A percentile compares a stretch with the other conserved stretches of the same genome.
Evolutionary conservation across 1,284 basidiomycete species (phyloP).

Genomic region (Flammula alnicola): DNA sequence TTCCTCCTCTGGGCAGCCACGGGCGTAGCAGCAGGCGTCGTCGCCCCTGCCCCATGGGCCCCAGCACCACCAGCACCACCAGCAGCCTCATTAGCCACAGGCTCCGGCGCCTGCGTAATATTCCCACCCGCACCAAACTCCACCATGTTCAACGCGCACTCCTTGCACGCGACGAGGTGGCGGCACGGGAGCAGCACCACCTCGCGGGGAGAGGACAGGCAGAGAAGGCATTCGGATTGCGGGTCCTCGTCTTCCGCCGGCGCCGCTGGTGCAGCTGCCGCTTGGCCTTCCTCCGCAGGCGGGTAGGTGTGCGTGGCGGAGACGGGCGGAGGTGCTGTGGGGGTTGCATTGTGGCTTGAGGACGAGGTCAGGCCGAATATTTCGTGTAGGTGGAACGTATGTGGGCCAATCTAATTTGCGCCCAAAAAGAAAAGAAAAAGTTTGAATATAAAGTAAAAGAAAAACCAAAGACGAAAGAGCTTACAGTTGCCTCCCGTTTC

Average conservation of each 20-base stretch:
- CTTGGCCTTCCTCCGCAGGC: slow-evolving; percentile 40
- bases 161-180: slow-evolving; percentile 90
- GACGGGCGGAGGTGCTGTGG: slow-evolving; percentile 42
- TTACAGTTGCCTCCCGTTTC: slow-evolving; percentile 81
- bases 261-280: slow-evolving; percentile 38
- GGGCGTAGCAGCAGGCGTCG: slow-evolving; percentile 22
- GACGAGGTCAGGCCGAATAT: slow-evolving; percentile 86
- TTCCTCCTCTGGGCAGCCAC: slow-evolving; percentile 61
- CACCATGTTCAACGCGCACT: slow-evolving; percentile 92
- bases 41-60: slow-evolving; percentile 15
- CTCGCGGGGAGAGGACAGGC: slow-evolving; percentile 83
- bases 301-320: slow-evolving; percentile 56
- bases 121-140: slow-evolving; percentile 91
- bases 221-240: slow-evolving; percentile 87
- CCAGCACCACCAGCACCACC: slow-evolving; percentile 21
- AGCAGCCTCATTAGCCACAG: slow-evolving; percentile 22
- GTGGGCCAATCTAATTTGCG: slow-evolving; percentile 86
- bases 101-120: slow-evolving; percentile 66
- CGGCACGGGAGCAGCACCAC: slow-evolving; percentile 89
- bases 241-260: slow-evolving; percentile 65
- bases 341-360: slow-evolving; percentile 42
- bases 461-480: slow-evolving; percentile 23
- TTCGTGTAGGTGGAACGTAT: slow-evolving; percentile 91
- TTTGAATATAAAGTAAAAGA: slow-evolving; percentile 9
- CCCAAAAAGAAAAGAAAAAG: not conserved